Base-by-base conservation (phyloP, 208 protist genomes). In the Crithidia expoeki region DNA sequence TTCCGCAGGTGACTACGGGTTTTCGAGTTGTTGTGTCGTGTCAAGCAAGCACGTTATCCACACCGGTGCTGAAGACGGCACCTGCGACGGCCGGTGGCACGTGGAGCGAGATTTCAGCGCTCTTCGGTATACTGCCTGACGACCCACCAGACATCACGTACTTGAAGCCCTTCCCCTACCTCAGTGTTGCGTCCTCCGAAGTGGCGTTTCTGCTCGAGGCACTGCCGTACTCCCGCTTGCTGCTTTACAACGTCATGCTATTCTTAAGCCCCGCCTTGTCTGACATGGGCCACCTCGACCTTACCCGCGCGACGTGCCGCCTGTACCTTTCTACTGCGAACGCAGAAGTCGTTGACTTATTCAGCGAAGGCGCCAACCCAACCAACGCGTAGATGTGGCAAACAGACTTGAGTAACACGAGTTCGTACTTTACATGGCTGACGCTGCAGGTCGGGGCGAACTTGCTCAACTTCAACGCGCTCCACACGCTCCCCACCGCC, bases 381-480 rank as follows among this genome's bases (percentile, higher is more conserved):
- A 12, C 10, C 19, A 74, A 80, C 40, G 46, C 65, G 2, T 34
- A 23, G 52, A 72, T 76, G 68, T 85, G 80, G 80, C 25, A 53
- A 17, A 38, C 50, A 7, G 27, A 32, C 16, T 2, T 9, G 32
- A 52, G 51, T 36, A 49, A 36, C 17, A 28, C n/a, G n/a, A 63
- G 32, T 14, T 53, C 56, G 17, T 40, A 44, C 34, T 74, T 69
- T 40, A 21, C 40, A 44, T 85, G 75, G 75, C 65, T 72, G 4
- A 49, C 72, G 27, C 56, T 81, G 57, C 68, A 66, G 42, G 28
- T 85, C 14, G 80, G 80, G 25, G 66, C 61, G 25, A 85, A 85
- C 66, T 68, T 40, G 14, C 52, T 85, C 38, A 61, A 69, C 66
- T 82, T 85, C 51, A 62, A 56, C n/a, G 51, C 47, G n/a, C 56